Evolutionary conservation across 2,329 filamentous ascomycete species (phyloP), one percentile per base, ranked within the genome.

Genomic region (Scleromitrula shiraiana): DNA sequence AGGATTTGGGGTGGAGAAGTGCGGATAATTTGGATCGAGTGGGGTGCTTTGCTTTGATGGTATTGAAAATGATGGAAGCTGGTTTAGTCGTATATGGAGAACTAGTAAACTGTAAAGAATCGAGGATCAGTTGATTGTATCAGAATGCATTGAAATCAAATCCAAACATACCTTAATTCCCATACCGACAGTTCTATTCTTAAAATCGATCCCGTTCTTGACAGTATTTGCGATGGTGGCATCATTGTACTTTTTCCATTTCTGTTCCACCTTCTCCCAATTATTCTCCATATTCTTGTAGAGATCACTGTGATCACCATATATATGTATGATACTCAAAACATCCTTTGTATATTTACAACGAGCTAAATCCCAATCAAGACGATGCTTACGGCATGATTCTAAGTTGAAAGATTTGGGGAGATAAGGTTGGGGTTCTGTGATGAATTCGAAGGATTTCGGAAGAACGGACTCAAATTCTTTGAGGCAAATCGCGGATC

Each of bases 291-390:
- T 36, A n/a, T 30, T 17, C 8, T 3, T 36, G 24, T 43, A 49
- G 2, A 22, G 17, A n/a, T 49, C 22, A 2, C 24, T 43, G 7
- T 17, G 4, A 17, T 36, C n/a, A n/a, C 32, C 39, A 17, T 26
- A 8, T n/a, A 37, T 4, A 8, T 41, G 35, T 8, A 41, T 23
- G 2, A 38, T 14, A 4, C 26, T 24, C 19, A 26, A 14, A 3
- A 38, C 2, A 23, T 49, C 14, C 2, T 38, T 42, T 7, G 17
- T 38, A 8, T 38, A n/a, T 10, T 17, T 37, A 8, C 39, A 38
- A 22, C 32, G 23, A 12, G 39, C 39, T 17, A 22, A 12, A 32
- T 49, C 17, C 46, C 39, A 49, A 32, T 49, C 39, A 7, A 5
- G 29, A 9, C 46, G 39, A 22, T 43, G 23, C 37, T 49, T 30